phyloP scores from a whole-genome alignment of 2,329 filamentous ascomycete genomes.

The Botrytis pseudocinerea region DNA sequence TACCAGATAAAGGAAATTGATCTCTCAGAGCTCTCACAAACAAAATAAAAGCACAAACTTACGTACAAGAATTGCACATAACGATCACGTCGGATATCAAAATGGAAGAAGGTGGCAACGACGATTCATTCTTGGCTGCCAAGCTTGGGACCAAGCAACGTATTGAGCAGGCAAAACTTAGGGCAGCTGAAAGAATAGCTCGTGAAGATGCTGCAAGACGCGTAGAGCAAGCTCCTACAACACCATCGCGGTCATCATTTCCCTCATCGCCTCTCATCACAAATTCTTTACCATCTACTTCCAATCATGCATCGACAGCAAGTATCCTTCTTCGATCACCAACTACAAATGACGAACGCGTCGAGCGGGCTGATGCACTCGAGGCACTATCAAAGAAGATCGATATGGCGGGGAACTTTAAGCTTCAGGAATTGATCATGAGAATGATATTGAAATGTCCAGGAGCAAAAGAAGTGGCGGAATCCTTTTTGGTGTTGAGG shows the following conservation, averaged over 20 bases:
- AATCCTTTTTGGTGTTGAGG: neutral
- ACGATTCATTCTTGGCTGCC: too few species aligned
- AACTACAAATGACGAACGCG: neutral
- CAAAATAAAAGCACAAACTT: neutral
- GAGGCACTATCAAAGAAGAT: slow-evolving; percentile 8
- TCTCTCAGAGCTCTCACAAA: neutral
- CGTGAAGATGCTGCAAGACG: neutral
- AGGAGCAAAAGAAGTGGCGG: slow-evolving; percentile 12
- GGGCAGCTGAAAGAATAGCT: neutral
- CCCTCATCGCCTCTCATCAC: neutral
- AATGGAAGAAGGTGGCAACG: neutral
- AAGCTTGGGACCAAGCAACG: slow-evolving; percentile 1
- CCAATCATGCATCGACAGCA: neutral
- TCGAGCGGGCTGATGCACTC: neutral
- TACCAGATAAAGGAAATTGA: neutral
- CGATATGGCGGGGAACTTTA: neutral
- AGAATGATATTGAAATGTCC: slow-evolving; percentile 5
- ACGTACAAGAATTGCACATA: neutral
- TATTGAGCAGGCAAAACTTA: neutral
- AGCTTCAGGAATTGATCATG: slow-evolving; percentile 6
- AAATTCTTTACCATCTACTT: neutral
- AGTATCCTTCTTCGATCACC: neutral
- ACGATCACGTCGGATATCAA: neutral
- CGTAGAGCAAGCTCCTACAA: neutral
- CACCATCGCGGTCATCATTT: neutral